Evolutionary conservation across 2,329 filamentous ascomycete genomes (phyloP), one percentile per base, ranked within the genome.

Genomic region (Colletotrichum lindemuthianum): DNA sequence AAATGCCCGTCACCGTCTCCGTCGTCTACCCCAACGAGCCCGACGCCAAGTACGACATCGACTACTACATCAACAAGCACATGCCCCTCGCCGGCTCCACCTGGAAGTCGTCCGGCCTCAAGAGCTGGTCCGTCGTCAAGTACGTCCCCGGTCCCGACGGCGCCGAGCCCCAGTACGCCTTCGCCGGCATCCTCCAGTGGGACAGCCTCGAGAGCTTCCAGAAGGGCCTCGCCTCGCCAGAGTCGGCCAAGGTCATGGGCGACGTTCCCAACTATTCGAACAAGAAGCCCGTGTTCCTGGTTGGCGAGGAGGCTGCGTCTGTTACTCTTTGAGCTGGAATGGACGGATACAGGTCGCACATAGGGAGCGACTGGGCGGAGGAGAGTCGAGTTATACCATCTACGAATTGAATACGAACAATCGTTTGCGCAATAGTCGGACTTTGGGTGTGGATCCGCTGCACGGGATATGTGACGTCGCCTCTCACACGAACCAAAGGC

Each of bases 281-380:
- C 56, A 67, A 90, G 74, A 71, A 77, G 76, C 71, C 72, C 6
- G 47, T 74, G 43, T 73, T 76, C 59, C 69, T 72, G 32, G 72
- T 73, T 41, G 71, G 75, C 37, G 74, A 76, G 55, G 49, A 61
- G 2, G 40, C 32, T 8, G 45, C 55, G 45, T 36, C 15, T 2
- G 36, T 39, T 2, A 60, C 57, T 1, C 34, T 54, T 16, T 24
- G 24, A 24, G 24, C 24, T 60, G 53, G 6, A 34, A 7, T 13
- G 10, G 24, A 24, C 2, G 11, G 32, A 34, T 55, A 2, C 10
- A n/a, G 37, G 36, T 24, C 5, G 24, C 37, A 10, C 37, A 2
- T 3, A 40, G 37, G 37, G 37, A 36, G n/a, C 10, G 37, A n/a
- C 13, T 3, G 24, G 24, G 24, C 24, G 24, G 5, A 5, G 24